These are phyloP conservation scores for Aspergillus indologenus DNA, from an alignment of 495 filamentous ascomycete species.

Conservation along the genomic window DNA sequence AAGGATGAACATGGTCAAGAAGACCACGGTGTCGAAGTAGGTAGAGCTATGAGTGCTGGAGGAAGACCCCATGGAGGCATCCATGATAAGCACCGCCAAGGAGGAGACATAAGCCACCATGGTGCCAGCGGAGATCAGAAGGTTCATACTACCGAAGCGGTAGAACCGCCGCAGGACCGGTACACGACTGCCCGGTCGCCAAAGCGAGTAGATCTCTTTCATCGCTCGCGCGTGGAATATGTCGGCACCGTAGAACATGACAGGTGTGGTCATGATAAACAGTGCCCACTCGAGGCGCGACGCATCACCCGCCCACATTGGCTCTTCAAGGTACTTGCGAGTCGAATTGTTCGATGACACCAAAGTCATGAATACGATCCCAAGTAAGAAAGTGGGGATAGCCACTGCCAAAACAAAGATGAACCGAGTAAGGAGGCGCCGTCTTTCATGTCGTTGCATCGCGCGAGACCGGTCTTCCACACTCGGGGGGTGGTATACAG, in stretches of 20 bases:
- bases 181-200: slow-evolving; percentile 74
- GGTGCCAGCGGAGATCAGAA: slow-evolving; percentile 86
- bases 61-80: slow-evolving; percentile 46
- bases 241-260: slow-evolving; percentile 87
- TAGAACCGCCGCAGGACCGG: slow-evolving; percentile 78
- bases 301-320: slow-evolving; percentile 69
- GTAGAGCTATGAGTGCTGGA: slow-evolving; percentile 52
- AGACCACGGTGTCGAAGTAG: slow-evolving; percentile 94
- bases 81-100: slow-evolving; percentile 71
- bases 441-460: slow-evolving; percentile 63
- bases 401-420: slow-evolving; percentile 68
- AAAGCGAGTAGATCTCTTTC: slow-evolving; percentile 76
- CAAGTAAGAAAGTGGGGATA: slow-evolving; percentile 86
- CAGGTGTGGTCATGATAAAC: slow-evolving; percentile 81
- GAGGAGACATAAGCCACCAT: slow-evolving; percentile 86
- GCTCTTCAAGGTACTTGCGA: slow-evolving; percentile 63
- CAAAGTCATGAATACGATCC: slow-evolving; percentile 87
- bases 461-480: slow-evolving; percentile 78
- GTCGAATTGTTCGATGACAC: slow-evolving; percentile 55
- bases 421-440: slow-evolving; percentile 60
- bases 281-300: slow-evolving; percentile 78
- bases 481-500: slow-evolving; percentile 75
- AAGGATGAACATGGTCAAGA: slow-evolving; percentile 88
- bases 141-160: slow-evolving; percentile 95
- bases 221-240: slow-evolving; percentile 76